phyloP scores from a whole-genome alignment of 331 rosid genomes.

The Phaseolus coccineus region DNA sequence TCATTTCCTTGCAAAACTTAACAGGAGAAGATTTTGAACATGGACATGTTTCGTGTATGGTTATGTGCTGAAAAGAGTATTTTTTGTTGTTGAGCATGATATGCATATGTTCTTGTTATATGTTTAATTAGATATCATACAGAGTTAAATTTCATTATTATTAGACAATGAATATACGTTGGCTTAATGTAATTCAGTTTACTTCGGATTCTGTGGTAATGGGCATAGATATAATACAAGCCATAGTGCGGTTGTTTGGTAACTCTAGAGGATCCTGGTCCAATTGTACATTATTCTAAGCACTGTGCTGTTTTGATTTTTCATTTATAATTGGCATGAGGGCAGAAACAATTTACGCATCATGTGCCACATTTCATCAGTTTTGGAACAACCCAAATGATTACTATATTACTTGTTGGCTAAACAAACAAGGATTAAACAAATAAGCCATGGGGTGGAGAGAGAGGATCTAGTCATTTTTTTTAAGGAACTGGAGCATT shows the following conservation, averaged over 20 bases:
- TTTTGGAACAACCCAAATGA: background rate
- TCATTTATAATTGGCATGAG: background rate
- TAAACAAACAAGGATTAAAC: conserved; percentile 8
- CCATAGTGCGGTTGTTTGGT: background rate
- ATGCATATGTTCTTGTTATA: background rate
- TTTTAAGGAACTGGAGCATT: too few relatives aligned
- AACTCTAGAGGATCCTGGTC: background rate
- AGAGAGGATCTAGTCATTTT: too few relatives aligned
- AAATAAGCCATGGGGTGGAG: background rate
- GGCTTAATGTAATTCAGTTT: background rate
- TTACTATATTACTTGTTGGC: background rate
- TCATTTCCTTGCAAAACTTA: background rate
- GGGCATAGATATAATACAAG: background rate
- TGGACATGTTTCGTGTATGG: background rate
- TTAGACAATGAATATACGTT: background rate
- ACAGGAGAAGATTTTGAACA: background rate
- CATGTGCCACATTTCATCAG: background rate
- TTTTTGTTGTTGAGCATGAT: background rate
- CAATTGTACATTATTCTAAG: background rate
- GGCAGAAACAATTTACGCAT: background rate
- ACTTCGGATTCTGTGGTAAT: background rate
- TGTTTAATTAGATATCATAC: background rate
- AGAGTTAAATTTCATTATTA: background rate
- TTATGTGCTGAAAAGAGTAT: background rate
- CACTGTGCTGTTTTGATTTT: background rate